These are phyloP conservation scores for Heliamphora pulchella DNA, from an alignment of 179 eudicot genomes.

Conservation along the genomic window DNA sequence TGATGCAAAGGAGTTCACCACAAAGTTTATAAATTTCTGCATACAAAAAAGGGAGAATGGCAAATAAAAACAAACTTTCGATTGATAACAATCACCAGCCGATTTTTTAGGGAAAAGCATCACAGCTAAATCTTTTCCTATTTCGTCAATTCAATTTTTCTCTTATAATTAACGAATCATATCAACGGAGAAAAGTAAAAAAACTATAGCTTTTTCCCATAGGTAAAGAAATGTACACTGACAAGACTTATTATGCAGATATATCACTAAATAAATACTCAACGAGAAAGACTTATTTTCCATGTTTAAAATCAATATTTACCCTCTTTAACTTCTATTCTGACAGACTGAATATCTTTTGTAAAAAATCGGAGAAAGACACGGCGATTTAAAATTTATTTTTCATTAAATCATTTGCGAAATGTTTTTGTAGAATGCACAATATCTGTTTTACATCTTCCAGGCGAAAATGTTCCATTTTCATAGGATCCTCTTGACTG, in stretches of 20 bases:
- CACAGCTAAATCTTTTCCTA: not conserved
- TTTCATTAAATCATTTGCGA: no score
- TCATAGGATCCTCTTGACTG: no score
- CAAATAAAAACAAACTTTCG: not conserved
- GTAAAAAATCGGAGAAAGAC: no score
- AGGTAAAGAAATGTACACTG: not conserved
- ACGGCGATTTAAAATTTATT: no score
- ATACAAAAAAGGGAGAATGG: conserved; percentile 14
- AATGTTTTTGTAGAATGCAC: no score
- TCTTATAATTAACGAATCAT: not conserved
- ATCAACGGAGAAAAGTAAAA: not conserved
- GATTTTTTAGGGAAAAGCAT: not conserved
- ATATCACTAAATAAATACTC: not conserved
- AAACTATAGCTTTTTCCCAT: not conserved
- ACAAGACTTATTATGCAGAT: conserved; percentile 4
- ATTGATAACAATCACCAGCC: not conserved
- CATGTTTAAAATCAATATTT: no score
- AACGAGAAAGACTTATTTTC: not conserved
- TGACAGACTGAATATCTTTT: no score
- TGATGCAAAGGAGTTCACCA: conserved; percentile 51
- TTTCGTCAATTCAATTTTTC: not conserved
- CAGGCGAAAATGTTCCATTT: no score
- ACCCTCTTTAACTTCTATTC: no score
- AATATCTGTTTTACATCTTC: no score
- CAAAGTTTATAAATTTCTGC: conserved; percentile 70